phyloP scores from a whole-genome alignment of 257 asterid genomes.

The Petrea volubilis region DNA sequence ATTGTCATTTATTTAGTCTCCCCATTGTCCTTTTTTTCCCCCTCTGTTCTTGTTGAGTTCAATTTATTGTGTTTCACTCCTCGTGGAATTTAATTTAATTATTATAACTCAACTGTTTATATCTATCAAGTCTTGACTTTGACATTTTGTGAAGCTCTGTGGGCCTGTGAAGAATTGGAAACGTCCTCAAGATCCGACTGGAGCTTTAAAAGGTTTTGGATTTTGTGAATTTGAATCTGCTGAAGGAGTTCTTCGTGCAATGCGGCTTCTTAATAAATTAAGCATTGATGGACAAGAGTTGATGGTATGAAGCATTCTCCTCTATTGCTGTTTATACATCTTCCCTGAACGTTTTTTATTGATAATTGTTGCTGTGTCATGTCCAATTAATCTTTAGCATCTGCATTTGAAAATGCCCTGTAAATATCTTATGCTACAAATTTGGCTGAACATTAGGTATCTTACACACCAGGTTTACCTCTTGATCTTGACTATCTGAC shows the following conservation, averaged over 20 bases:
- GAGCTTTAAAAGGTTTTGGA: conserved; percentile 86
- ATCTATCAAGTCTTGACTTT: conserved; percentile 28
- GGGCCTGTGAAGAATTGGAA: conserved; percentile 99
- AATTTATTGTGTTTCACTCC: neutral
- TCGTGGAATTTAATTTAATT: neutral
- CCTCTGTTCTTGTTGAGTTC: conserved; percentile 16
- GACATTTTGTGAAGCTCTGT: conserved; percentile 68
- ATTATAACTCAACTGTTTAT: conserved; percentile 12
- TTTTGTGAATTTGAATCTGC: conserved; percentile 97
- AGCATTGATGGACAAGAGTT: conserved; percentile 92
- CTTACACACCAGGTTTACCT: neutral
- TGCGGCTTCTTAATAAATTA: conserved; percentile 79
- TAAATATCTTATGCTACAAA: neutral
- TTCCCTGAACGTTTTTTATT: neutral
- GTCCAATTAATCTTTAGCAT: neutral
- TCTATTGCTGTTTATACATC: conserved; percentile 12
- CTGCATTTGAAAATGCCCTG: conserved; percentile 4
- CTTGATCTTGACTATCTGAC: neutral
- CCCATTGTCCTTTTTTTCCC: neutral
- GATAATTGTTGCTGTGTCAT: neutral
- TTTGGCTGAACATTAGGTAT: neutral
- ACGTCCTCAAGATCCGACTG: conserved; percentile 95
- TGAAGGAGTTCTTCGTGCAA: conserved; percentile 94
- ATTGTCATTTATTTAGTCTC: conserved; percentile 4
- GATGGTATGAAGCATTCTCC: conserved; percentile 54